Conservation (phyloP, 169 alveolate genomes). For the Plasmodium billcollinsi region DNA sequence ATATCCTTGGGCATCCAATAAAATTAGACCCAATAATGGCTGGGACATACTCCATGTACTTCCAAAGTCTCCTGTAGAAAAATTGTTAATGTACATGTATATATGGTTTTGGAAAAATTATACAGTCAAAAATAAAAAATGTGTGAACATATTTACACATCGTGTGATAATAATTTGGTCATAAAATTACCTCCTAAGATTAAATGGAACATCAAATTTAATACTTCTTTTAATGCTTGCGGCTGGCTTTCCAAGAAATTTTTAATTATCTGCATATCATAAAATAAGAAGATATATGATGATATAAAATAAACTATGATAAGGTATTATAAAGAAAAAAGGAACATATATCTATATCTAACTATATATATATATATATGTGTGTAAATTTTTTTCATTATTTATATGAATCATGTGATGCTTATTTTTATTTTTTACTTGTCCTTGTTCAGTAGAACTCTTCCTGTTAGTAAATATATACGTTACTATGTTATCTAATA, state of each 20-base stretch:
- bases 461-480: slow-evolving; percentile 79
- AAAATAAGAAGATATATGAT: neutral
- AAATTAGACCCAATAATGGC: slow-evolving; percentile 92
- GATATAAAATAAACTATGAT: neutral
- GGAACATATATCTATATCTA: neutral
- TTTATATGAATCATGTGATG: no score
- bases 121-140: no score
- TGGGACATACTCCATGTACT: slow-evolving; percentile 93
- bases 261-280: slow-evolving; percentile 79
- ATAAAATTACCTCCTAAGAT: slow-evolving; percentile 84
- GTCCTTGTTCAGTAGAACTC: slow-evolving; percentile 71
- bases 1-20: slow-evolving; percentile 87
- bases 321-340: neutral
- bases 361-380: neutral
- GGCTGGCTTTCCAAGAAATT: slow-evolving; percentile 86
- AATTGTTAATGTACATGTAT: neutral
- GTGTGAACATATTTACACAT: no score
- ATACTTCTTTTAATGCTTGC: slow-evolving; percentile 86
- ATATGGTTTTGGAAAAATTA: neutral
- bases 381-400: neutral
- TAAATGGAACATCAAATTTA: slow-evolving; percentile 88
- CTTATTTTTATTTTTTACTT: neutral
- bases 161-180: neutral
- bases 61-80: slow-evolving; percentile 86
- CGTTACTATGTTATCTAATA: slow-evolving; percentile 86